Percentiles rank a stretch among this genome's conserved stretches.
Evolutionary conservation across 345 rosid species (phyloP).

Genomic region (Schrenkiella parvula): DNA sequence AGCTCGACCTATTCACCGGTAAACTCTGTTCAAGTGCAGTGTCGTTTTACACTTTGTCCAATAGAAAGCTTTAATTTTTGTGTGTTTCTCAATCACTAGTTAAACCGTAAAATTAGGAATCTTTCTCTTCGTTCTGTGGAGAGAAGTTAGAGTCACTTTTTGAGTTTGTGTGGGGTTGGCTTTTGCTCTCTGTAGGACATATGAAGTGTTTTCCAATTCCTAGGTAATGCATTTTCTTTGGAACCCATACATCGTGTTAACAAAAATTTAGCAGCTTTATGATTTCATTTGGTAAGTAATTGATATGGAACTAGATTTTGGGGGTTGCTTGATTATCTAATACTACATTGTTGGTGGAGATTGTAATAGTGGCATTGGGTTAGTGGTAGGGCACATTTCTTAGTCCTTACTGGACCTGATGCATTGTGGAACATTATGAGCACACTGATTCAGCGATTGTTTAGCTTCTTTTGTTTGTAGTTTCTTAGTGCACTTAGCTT

Average conservation of each 20-base stretch:
- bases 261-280: not conserved
- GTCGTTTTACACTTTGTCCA: too few species aligned
- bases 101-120: too few species aligned
- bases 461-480: not conserved
- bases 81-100: too few species aligned
- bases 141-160: too few species aligned
- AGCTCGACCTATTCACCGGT: not conserved
- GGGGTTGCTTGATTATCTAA: not conserved
- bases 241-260: not conserved
- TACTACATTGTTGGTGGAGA: not conserved
- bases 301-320: not conserved
- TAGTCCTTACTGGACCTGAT: not conserved
- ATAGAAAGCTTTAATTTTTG: too few species aligned
- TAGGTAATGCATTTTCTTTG: too few species aligned
- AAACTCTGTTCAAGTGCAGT: not conserved
- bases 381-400: conserved; percentile 8
- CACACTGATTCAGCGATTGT: not conserved
- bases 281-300: not conserved
- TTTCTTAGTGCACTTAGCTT: not conserved
- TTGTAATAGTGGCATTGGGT: not conserved
- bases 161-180: not conserved
- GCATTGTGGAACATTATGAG: not conserved
- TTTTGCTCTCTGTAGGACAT: not conserved
- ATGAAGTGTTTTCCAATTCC: not conserved
- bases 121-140: too few species aligned